Conservation (phyloP, 768 basidiomycete species). For the Phaeolepiota aurea region DNA sequence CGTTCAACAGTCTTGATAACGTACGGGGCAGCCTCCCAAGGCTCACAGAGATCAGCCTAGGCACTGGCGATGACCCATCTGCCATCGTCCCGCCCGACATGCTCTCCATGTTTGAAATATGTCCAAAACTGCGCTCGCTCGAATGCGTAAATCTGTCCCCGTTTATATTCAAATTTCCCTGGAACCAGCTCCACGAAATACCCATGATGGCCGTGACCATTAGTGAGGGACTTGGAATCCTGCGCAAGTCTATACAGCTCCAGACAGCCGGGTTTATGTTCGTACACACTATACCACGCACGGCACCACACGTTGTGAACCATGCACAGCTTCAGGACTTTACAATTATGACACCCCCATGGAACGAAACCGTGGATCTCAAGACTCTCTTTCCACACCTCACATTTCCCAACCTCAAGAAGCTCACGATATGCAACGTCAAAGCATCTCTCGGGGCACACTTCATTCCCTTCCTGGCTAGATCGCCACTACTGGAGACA, state of each 20-base stretch:
- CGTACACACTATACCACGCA: slow-evolving; percentile 9
- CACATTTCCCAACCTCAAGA: slow-evolving; percentile 23
- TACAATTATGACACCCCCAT: slow-evolving; percentile 27
- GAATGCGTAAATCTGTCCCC: slow-evolving; percentile 27
- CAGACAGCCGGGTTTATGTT: slow-evolving; percentile 20
- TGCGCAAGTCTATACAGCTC: slow-evolving; percentile 16
- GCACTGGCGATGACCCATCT: slow-evolving; percentile 19
- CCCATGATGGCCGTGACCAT: slow-evolving; percentile 23
- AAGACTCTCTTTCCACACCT: slow-evolving; percentile 25
- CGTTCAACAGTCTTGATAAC: slow-evolving; percentile 18
- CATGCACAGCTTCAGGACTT: slow-evolving; percentile 24
- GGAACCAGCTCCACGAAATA: slow-evolving; percentile 22
- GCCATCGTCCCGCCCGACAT: slow-evolving; percentile 6
- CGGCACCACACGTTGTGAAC: slow-evolving; percentile 10
- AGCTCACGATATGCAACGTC: slow-evolving; percentile 30
- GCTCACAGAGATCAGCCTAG: slow-evolving; percentile 23
- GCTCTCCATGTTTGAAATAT: slow-evolving; percentile 20
- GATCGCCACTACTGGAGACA: slow-evolving; percentile 20
- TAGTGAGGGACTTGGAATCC: slow-evolving; percentile 21
- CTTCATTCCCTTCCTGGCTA: slow-evolving; percentile 24
- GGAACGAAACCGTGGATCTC: slow-evolving; percentile 25
- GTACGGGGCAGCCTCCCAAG: slow-evolving; percentile 19
- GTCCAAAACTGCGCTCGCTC: slow-evolving; percentile 20
- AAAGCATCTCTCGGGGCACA: slow-evolving; percentile 22
- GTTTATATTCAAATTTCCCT: slow-evolving; percentile 22